phyloP scores from a whole-genome alignment of 2,329 filamentous ascomycete genomes.

The Fusarium nygamai region DNA sequence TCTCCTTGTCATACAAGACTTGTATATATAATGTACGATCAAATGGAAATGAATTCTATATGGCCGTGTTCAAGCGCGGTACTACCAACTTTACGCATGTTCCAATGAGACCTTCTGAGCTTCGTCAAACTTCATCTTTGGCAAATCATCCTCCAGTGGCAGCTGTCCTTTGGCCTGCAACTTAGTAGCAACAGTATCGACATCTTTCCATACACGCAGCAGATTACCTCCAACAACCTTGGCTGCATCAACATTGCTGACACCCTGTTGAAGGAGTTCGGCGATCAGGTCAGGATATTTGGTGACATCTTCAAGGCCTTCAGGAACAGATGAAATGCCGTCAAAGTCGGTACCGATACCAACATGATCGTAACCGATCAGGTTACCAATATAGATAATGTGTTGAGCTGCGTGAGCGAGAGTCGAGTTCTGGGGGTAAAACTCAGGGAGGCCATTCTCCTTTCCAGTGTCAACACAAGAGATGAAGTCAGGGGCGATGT shows the following conservation, averaged over 20 bases:
- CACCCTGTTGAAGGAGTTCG: conserved; percentile 76
- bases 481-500: conserved; percentile 85
- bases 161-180: conserved; percentile 69
- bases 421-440: conserved; percentile 74
- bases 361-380: conserved; percentile 88
- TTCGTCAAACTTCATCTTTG: conserved; percentile 22
- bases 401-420: conserved; percentile 82
- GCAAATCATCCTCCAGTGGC: conserved; percentile 62
- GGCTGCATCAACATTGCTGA: conserved; percentile 76
- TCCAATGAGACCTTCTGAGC: background rate
- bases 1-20: conserved; percentile 44
- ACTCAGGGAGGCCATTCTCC: conserved; percentile 72
- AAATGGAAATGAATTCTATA: conserved; percentile 29
- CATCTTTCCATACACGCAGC: conserved; percentile 83
- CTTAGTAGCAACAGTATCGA: conserved; percentile 74
- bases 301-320: conserved; percentile 84
- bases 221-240: conserved; percentile 85
- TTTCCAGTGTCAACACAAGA: conserved; percentile 72
- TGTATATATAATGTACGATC: conserved; percentile 47
- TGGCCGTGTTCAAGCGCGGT: background rate
- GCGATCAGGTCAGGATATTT: conserved; percentile 83
- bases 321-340: conserved; percentile 73
- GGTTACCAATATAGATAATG: conserved; percentile 81
- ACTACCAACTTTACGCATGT: background rate
- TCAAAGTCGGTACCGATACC: conserved; percentile 93